Conservation (phyloP, 139 green algal species). For the Axilococcus clingmanii region DNA sequence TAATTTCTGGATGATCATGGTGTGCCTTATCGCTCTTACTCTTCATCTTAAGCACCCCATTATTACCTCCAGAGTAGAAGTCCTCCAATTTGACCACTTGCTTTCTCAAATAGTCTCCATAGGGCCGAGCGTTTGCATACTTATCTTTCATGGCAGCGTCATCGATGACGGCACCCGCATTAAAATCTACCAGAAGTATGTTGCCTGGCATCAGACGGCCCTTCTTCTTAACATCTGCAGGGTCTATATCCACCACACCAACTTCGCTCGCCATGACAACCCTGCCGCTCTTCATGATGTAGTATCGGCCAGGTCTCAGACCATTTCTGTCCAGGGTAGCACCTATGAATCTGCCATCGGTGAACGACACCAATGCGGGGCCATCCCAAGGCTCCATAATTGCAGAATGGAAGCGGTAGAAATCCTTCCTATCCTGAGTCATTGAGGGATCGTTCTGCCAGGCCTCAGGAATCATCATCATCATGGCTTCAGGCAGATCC, state of each 20-base stretch:
- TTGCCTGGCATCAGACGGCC: conserved; percentile 92
- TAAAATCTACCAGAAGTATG: conserved; percentile 96
- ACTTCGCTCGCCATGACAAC: conserved; percentile 64
- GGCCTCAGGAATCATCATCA: conserved; percentile 96
- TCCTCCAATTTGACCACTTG: conserved; percentile 59
- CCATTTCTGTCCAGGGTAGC: conserved; percentile 94
- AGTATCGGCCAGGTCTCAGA: conserved; percentile 90
- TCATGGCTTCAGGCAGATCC: conserved; percentile 82
- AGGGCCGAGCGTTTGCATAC: conserved; percentile 63
- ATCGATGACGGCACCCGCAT: conserved; percentile 67
- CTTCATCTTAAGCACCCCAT: background rate
- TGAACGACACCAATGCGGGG: conserved; percentile 87
- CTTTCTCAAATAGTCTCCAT: conserved; percentile 70
- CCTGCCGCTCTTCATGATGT: conserved; percentile 76
- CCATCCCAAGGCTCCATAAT: conserved; percentile 98
- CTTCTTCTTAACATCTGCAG: conserved; percentile 74
- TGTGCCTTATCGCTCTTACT: no score
- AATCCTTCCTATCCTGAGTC: conserved; percentile 66
- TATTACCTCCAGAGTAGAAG: conserved; percentile 33
- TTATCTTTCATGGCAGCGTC: conserved; percentile 64
- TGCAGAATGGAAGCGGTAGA: conserved; percentile 85
- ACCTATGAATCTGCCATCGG: conserved; percentile 84
- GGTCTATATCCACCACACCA: conserved; percentile 85
- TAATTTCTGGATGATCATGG: conserved; percentile 19
- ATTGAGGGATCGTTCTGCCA: conserved; percentile 85